Base-by-base conservation (phyloP, 177 flowering plant species). In the Vitis hybrid region DNA sequence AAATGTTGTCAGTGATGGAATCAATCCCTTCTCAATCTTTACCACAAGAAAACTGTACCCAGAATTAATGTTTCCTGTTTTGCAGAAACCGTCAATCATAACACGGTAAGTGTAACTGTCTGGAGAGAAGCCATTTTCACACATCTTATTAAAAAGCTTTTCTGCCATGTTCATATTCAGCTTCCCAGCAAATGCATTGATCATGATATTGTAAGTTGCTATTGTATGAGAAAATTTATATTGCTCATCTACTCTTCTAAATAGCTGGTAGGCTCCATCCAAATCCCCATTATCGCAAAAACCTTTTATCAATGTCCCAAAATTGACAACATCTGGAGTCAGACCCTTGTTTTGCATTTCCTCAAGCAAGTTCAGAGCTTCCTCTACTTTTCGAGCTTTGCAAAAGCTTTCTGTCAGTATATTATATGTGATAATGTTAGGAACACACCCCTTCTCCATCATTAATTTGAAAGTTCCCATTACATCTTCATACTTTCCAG, bases 61-160 rank as follows among this genome's bases (percentile, higher is more conserved):
- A 54, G 78, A 76, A 64, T 87, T 85, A 73, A 68, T 55, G 29
- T 85, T 76, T 49, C 88, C 97, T 1, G 85, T 72, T 77, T 84
- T 90, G 82, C 96, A 92, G 69, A 88, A 92, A 20, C 90, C 90
- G 70, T 89, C 89, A 45, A 94, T 88, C 82, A 92, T 78, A 66
- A 89, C 86, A 56, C 91, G 88, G 64, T 85, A 94, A 15, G 92
- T 89, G 76, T 86, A 90, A 68, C 60, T 65, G 71, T 94, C 94
- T 10, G 96, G 92, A 2, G 66, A 5, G 68, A 82, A 85, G 50
- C 85, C 86, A 9, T 68, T 69, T 5, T 66, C 77, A 61, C 59
- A 58, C 97, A 94, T 89, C 75, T 94, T 87, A 49, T 56, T 58
- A 59, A 85, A 94, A 67, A 92, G 82, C 66, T 79, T 81, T 70